Evolutionary conservation across 305 asterid genomes (phyloP).

Genomic region (Ilex paraguariensis): DNA sequence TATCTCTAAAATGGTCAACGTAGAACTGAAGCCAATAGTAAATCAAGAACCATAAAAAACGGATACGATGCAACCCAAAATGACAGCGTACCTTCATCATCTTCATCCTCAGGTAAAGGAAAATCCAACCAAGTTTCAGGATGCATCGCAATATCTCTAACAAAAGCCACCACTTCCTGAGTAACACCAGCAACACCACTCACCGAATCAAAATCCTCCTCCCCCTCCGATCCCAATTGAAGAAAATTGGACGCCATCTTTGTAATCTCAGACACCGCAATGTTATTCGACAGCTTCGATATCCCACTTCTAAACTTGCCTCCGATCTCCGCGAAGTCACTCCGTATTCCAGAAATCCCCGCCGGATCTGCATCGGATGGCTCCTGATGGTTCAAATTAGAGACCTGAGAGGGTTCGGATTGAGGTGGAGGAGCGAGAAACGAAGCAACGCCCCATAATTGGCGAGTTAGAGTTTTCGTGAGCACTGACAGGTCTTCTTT

Average conservation of each 20-base stretch:
- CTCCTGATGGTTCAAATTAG: slow-evolving; percentile 23
- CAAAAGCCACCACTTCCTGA: slow-evolving; percentile 80
- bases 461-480: slow-evolving; percentile 78
- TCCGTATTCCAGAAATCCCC: slow-evolving; percentile 32
- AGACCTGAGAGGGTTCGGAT: slow-evolving; percentile 16
- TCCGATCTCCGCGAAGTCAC: slow-evolving; percentile 82
- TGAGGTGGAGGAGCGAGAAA: slow-evolving; percentile 94
- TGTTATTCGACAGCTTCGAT: slow-evolving; percentile 58
- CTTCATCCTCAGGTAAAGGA: slow-evolving; percentile 62
- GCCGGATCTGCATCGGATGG: slow-evolving; percentile 24
- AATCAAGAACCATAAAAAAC: no score
- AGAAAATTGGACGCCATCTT: slow-evolving; percentile 81
- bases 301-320: slow-evolving; percentile 88
- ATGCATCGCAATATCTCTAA: slow-evolving; percentile 75
- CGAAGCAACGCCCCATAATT: slow-evolving; percentile 96
- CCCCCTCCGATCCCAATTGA: slow-evolving; percentile 77
- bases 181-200: slow-evolving; percentile 71
- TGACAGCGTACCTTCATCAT: slow-evolving; percentile 29
- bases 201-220: slow-evolving; percentile 30
- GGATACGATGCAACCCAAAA: neutral
- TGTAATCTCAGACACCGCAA: slow-evolving; percentile 74
- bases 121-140: slow-evolving; percentile 96
- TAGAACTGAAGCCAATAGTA: no score
- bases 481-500: slow-evolving; percentile 90
- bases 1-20: no score